Evolutionary conservation across 2,329 filamentous ascomycete species (phyloP).

Genomic region (Endocalyx cinctus): DNA sequence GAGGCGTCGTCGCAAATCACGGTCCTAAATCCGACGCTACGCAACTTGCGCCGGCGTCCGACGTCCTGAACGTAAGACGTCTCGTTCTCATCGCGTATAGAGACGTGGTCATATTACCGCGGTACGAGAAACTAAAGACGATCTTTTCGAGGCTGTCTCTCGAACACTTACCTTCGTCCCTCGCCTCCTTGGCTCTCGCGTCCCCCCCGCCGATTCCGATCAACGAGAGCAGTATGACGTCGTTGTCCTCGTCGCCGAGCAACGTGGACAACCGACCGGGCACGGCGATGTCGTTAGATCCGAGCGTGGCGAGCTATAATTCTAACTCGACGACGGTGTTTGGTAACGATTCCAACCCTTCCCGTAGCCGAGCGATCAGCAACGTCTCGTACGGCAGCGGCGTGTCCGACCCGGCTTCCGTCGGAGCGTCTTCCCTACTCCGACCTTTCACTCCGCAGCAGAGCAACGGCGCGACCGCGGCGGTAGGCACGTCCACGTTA

Average conservation of each 20-base stretch:
- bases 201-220: slow-evolving; percentile 50
- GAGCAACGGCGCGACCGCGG: slow-evolving; percentile 20
- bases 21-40: slow-evolving; percentile 28
- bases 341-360: slow-evolving; percentile 52
- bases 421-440: slow-evolving; percentile 36
- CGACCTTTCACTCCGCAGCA: slow-evolving; percentile 48
- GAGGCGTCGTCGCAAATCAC: slow-evolving; percentile 52
- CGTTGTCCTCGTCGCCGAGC: slow-evolving; percentile 46
- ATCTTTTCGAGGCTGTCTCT: slow-evolving; percentile 88
- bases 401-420: slow-evolving; percentile 30
- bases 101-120: slow-evolving; percentile 80
- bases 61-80: slow-evolving; percentile 76
- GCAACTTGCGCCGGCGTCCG: slow-evolving; percentile 44
- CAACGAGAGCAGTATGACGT: slow-evolving; percentile 39
- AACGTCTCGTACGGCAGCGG: slow-evolving; percentile 69
- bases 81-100: slow-evolving; percentile 85
- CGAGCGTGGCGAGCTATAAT: slow-evolving; percentile 71
- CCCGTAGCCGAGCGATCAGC: slow-evolving; percentile 73
- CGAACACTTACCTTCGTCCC: slow-evolving; percentile 61
- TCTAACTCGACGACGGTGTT: slow-evolving; percentile 75
- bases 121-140: slow-evolving; percentile 81
- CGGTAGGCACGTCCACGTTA: slow-evolving; percentile 13
- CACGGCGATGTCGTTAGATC: slow-evolving; percentile 73
- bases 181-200: slow-evolving; percentile 46
- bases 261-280: slow-evolving; percentile 48